Conservation (phyloP, 139 green algal genomes). For the Desmodesmus armatus region DNA sequence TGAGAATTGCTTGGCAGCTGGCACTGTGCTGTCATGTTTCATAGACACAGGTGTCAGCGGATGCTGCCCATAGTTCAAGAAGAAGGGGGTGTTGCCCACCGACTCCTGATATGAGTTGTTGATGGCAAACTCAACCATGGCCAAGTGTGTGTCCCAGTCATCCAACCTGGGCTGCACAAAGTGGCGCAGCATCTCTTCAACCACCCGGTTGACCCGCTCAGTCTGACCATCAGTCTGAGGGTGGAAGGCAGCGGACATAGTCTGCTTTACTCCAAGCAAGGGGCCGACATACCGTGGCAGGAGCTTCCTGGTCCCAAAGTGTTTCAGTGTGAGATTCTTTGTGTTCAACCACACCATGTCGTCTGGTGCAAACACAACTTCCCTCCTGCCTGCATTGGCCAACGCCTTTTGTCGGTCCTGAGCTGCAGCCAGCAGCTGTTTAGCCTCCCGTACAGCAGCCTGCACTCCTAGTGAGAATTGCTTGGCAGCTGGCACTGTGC, state of each 20-base stretch:
- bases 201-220: constrained; percentile 58
- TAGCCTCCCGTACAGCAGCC: not conserved
- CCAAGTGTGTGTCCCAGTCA: constrained; percentile 63
- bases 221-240: constrained; percentile 77
- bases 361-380: too few species aligned
- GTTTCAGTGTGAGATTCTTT: constrained; percentile 40
- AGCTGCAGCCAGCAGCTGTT: not conserved
- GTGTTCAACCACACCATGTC: too few species aligned
- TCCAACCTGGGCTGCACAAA: constrained; percentile 44
- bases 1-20: not conserved
- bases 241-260: constrained; percentile 59
- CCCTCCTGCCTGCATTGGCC: too few species aligned
- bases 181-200: constrained; percentile 65
- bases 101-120: constrained; percentile 52
- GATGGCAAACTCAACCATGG: constrained; percentile 57
- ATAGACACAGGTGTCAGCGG: constrained; percentile 33
- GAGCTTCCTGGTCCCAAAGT: constrained; percentile 47
- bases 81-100: constrained; percentile 56
- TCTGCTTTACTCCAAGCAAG: constrained; percentile 38
- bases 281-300: constrained; percentile 54
- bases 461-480: not conserved
- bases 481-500: not conserved
- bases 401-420: too few species aligned
- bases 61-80: constrained; percentile 53
- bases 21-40: not conserved